Percentiles rank a stretch among this genome's conserved stretches.
phyloP scores from a whole-genome alignment of 1,139 yeast species.

The Suhomyces terraborum region DNA sequence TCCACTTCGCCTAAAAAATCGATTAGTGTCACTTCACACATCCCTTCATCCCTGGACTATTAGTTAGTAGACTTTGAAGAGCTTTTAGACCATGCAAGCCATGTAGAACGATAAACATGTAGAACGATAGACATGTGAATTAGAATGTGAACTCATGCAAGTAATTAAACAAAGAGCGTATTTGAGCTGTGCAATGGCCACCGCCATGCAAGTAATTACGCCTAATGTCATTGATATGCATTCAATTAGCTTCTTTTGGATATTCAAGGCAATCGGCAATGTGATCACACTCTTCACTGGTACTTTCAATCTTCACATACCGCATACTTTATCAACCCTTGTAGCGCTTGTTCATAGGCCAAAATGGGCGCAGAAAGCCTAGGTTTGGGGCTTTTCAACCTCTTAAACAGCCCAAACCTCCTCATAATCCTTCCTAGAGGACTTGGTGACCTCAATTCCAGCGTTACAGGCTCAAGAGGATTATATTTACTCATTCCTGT shows the following conservation, averaged over 20 bases:
- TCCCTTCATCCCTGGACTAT: background rate
- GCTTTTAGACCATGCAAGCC: background rate
- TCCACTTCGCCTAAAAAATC: conserved; percentile 1
- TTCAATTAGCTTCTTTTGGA: too few species aligned
- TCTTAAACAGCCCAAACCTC: background rate
- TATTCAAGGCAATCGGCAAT: too few species aligned
- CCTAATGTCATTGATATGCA: too few species aligned
- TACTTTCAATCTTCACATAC: background rate
- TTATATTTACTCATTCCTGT: background rate
- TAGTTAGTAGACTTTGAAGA: background rate
- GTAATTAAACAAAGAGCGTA: too few species aligned
- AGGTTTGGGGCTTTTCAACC: background rate
- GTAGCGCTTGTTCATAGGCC: background rate
- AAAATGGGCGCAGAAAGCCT: background rate
- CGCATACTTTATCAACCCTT: conserved; percentile 1
- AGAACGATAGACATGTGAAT: too few species aligned
- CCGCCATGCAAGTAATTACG: too few species aligned
- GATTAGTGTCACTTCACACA: conserved; percentile 2
- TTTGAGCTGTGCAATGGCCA: too few species aligned
- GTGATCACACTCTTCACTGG: too few species aligned
- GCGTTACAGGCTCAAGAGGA: background rate
- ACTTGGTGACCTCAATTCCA: background rate
- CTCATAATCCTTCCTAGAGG: background rate
- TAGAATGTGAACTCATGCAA: too few species aligned
- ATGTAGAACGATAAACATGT: too few species aligned